Base-by-base conservation (phyloP, 2,329 filamentous ascomycete genomes). In the Phyllosticta ampelicida region DNA sequence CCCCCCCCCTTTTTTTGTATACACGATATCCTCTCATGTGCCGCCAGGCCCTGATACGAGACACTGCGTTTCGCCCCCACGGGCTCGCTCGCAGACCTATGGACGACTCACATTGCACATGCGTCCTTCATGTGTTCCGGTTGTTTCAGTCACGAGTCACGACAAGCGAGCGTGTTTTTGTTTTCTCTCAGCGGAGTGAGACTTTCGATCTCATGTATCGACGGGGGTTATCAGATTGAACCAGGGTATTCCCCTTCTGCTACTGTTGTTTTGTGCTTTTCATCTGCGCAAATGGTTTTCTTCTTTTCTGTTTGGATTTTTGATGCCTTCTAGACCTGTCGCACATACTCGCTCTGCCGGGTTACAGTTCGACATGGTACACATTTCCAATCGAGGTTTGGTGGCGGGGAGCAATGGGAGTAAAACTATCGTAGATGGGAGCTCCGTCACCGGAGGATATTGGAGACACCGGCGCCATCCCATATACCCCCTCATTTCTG, bases 91-190 rank as follows among this genome's bases (percentile, higher is more conserved):
- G 36, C 16, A 44, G 36, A n/a, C 36, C 36, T n/a, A 44, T 5
- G 13, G 36, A n/a, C 36, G 36, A n/a, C 36, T 44, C 36, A 28
- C 51, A 30, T 53, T 53, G 51, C 30, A 53, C 55, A 44, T 53
- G 26, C 21, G 30, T 30, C 36, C 36, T 23, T 28, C 23, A 48
- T 53, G 26, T 51, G 36, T 58, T 53, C 53, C 55, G 55, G 55
- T 58, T 53, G 50, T 51, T 58, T 58, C 51, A 51, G 51, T 58
- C 44, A 58, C 55, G 55, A 58, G 55, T 58, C 55, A 58, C 55
- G 55, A 58, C 36, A 53, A 58, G 55, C 55, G 53, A 58, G 55
- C 55, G 55, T 58, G 55, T 53, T 58, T 58, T 58, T 53, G 21
- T 53, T 51, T 58, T 53, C 51, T 53, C 51, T n/a, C 36, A 44